Evolutionary conservation across 1,284 basidiomycete genomes (phyloP), one percentile per base, ranked within the genome.

Genomic region (Agaricales sp.): DNA sequence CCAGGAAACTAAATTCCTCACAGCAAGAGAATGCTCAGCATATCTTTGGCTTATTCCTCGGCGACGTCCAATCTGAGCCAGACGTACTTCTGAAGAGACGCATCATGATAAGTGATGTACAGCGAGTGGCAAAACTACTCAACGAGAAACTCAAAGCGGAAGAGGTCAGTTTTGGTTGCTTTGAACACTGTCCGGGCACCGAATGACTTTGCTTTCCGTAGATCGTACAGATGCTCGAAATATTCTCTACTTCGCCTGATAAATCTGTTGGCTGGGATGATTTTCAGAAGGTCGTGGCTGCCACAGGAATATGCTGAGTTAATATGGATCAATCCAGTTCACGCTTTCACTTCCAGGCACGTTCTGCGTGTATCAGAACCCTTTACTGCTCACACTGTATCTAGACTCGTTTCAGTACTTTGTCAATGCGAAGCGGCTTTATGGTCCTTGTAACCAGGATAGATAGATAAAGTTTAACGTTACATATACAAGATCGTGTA

Each of bases 151-250:
- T 86, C 45, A 84, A 78, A 50, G 68, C 76, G 0, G 80, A 87
- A 24, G 81, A 89, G 67, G 84, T 83, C 51, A 46, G 73, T 61
- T 19, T 39, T 11, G 39, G 6, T 16, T 41, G n/a, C 16, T 41
- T 30, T 14, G 26, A 14, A 30, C 26, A n/a, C n/a, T n/a, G n/a
- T n/a, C n/a, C n/a, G n/a, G n/a, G n/a, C n/a, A n/a, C n/a, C n/a
- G n/a, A n/a, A 46, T 14, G 2, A 3, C 35, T 22, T 51, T 47
- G 19, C 38, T 47, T 37, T 51, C 37, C 22, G 43, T 54, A 89
- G 86, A 80, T 84, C 55, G 55, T 82, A 2, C 83, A 87, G 52
- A 88, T 89, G 85, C 66, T 89, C 1, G 71, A 76, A 22, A 70
- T 71, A 46, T 89, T 87, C 59, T 86, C 87, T 1, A 77, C 73